Evolutionary conservation across 345 rosid genomes (phyloP).

Genomic region (Adansonia digitata): DNA sequence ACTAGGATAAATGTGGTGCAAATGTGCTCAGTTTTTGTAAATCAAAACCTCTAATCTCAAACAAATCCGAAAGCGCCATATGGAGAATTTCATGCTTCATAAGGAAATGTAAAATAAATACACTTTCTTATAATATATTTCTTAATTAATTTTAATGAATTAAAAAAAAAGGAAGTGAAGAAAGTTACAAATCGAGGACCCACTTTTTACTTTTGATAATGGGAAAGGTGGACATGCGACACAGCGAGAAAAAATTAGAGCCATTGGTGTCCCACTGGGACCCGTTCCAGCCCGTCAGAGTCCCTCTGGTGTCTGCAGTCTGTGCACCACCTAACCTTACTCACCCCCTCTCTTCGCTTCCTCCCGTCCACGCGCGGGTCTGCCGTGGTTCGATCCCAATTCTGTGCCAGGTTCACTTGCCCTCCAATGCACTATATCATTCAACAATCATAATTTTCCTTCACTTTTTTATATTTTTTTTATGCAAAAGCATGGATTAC

Average conservation of each 20-base stretch:
- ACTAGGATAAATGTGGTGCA: too few species aligned
- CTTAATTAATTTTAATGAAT: neutral
- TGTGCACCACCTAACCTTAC: conserved; percentile 2
- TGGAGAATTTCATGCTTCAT: neutral
- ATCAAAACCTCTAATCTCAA: neutral
- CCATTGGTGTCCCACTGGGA: neutral
- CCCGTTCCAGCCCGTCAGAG: neutral
- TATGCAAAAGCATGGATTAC: too few species aligned
- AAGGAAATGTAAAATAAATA: neutral
- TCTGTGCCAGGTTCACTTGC: neutral
- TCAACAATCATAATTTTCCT: neutral
- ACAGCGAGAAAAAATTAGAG: neutral
- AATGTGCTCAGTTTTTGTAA: neutral
- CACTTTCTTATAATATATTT: neutral
- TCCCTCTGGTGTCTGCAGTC: neutral
- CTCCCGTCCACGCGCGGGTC: neutral
- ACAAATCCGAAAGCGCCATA: neutral
- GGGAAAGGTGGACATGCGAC: neutral
- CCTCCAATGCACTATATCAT: neutral
- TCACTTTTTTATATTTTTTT: neutral
- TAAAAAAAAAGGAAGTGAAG: neutral
- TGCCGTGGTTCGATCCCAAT: neutral
- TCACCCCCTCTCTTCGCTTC: neutral
- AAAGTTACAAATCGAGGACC: neutral
- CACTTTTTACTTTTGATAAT: neutral